phyloP scores from a whole-genome alignment of 139 green algal species.

The Eudorina sp. region DNA sequence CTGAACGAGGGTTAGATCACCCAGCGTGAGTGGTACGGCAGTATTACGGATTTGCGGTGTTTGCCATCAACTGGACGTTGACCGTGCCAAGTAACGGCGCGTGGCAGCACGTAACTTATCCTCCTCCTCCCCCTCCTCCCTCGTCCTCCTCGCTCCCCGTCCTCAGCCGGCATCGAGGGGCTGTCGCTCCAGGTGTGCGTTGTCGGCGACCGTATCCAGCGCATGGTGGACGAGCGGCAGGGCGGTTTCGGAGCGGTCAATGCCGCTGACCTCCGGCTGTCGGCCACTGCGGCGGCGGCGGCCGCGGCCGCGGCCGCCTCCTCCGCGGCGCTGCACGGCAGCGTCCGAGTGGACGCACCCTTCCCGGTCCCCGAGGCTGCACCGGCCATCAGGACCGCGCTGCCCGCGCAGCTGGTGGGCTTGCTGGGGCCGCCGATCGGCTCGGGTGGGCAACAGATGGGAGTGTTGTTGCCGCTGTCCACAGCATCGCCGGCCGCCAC shows the following conservation, averaged over 20 bases:
- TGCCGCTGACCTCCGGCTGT: no score
- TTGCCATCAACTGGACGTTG: no score
- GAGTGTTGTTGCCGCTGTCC: neutral
- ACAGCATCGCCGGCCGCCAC: neutral
- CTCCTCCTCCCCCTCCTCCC: no score
- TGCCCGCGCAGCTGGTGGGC: neutral
- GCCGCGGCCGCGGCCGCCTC: neutral
- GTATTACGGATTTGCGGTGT: no score
- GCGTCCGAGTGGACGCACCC: neutral
- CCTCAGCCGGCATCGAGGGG: neutral
- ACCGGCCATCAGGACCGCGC: neutral
- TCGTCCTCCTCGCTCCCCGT: neutral
- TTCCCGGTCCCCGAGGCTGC: neutral
- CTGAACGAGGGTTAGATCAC: no score
- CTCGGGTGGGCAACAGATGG: neutral
- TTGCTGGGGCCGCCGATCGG: neutral
- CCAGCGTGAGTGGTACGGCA: no score
- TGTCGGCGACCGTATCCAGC: neutral
- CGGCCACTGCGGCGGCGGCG: neutral
- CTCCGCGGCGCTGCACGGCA: neutral
- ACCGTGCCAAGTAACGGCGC: no score
- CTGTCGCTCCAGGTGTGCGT: neutral
- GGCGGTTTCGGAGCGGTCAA: conserved; percentile 11
- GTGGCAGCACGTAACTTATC: no score
- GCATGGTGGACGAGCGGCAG: neutral